Evolutionary conservation across 441 rosid genomes (phyloP).

Genomic region (Cnidoscolus chayamansa): DNA sequence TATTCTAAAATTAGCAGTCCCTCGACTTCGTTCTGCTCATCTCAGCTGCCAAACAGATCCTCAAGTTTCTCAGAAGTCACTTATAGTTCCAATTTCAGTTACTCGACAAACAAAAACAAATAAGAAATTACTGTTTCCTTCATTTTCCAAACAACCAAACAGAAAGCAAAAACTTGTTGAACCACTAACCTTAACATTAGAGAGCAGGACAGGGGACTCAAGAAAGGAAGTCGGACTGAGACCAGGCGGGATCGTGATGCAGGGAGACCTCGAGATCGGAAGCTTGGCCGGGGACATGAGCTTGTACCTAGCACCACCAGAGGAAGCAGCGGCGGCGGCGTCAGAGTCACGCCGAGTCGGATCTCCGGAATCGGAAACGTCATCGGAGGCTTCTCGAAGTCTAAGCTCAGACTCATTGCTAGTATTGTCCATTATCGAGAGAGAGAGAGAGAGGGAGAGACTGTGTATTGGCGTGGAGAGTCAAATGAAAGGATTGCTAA

Average conservation of each 20-base stretch:
- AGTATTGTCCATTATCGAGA: conserved; percentile 35
- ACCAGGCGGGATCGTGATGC: conserved; percentile 79
- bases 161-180: not conserved
- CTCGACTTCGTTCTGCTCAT: not conserved
- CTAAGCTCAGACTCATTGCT: conserved; percentile 22
- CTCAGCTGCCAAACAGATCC: conserved; percentile 28
- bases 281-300: conserved; percentile 93
- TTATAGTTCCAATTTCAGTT: conserved; percentile 8
- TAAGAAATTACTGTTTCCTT: not conserved
- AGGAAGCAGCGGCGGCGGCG: conserved; percentile 3
- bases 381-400: conserved; percentile 18
- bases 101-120: not conserved
- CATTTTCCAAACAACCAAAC: conserved; percentile 22
- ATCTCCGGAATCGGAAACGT: conserved; percentile 14
- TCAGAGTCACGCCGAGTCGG: conserved; percentile 18
- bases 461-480: conserved; percentile 6
- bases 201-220: conserved; percentile 90
- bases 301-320: conserved; percentile 78
- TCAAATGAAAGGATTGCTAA: conserved; percentile 10
- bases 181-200: conserved; percentile 74
- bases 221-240: conserved; percentile 86
- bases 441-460: not conserved
- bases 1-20: conserved; percentile 13
- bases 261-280: conserved; percentile 81
- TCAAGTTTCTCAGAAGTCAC: not conserved